Evolutionary conservation across 140 eudicot species (phyloP), one percentile per base, ranked within the genome.

Genomic region (Anethum foeniculum): DNA sequence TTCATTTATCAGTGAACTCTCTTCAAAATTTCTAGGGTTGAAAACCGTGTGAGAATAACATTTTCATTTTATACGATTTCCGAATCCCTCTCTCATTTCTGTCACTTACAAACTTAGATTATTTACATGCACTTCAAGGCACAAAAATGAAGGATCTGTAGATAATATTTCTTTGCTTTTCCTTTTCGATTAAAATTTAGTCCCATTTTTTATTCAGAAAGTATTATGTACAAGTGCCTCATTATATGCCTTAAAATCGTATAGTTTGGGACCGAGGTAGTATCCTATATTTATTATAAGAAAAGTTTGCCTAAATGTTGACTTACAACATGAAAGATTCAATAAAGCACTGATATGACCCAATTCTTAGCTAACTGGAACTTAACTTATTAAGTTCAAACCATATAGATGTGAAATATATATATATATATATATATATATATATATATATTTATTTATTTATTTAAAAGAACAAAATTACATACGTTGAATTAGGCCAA

Each of bases 401-500:
- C 13, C 52, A 67, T 68, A 44, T 8, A 72, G 28, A 51, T 25
- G 34, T 14, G 28, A 71, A 38, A 41, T 3, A 41, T 41, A 41
- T 4, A 41, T 3, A 41, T 41, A 41, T 41, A 41, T 41, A 39
- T 39, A 39, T 39, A 39, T 39, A 39, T 39, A 39, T 39, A 39
- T 39, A 39, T 39, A 41, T 3, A 41, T 41, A 41, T 41, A 41
- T 41, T 2, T 39, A 39, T 39, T 2, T 39, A 39, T 39, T 2
- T 39, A 39, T 39, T 2, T 39, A 79, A 38, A 71, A 71, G 32
- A 16, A 47, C 14, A 56, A 56, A 72, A 51, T 28, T 27, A 80
- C 92, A 82, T 92, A 94, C 98, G 98, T 79, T 94, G 98, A 77
- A 94, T 90, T 77, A 94, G 93, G 87, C 98, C 98, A 83, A 94